phyloP scores from a whole-genome alignment of 148 eudicot genomes.

The Gaultheria prostrata region DNA sequence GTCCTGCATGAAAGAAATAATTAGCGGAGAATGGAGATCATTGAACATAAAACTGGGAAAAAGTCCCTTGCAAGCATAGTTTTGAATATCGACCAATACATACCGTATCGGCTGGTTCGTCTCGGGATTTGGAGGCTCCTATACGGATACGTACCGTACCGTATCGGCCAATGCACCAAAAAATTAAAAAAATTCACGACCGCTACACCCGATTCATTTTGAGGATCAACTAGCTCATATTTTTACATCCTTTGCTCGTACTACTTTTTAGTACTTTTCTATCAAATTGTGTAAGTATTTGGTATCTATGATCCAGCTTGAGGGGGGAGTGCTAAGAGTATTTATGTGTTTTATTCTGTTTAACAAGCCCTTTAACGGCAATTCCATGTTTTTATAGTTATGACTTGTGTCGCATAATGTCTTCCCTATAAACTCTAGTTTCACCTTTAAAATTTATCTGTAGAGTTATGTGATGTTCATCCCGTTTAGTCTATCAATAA shows the following conservation, averaged over 20 bases:
- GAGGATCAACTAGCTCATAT: too few relatives aligned
- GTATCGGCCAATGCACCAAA: too few relatives aligned
- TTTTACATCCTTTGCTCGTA: too few relatives aligned
- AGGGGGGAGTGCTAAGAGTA: neutral
- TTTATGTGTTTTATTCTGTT: neutral
- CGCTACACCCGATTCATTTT: too few relatives aligned
- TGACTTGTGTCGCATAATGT: neutral
- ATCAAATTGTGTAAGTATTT: neutral
- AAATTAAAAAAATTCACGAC: too few relatives aligned
- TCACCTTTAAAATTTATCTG: neutral
- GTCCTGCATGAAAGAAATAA: slow-evolving; percentile 52
- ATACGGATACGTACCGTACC: too few relatives aligned
- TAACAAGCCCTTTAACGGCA: neutral
- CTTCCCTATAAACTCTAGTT: neutral
- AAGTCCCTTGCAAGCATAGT: neutral
- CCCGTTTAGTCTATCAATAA: neutral
- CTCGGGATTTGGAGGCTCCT: too few relatives aligned
- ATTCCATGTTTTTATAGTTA: neutral
- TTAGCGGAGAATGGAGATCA: neutral
- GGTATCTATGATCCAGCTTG: neutral
- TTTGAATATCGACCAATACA: too few relatives aligned
- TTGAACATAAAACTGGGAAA: neutral
- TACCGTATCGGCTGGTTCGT: too few relatives aligned
- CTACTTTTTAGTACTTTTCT: too few relatives aligned
- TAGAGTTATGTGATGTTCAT: neutral